Percentiles rank a stretch among this genome's conserved stretches.
Conservation (phyloP, 2,329 filamentous ascomycete genomes). For the Sclerotiophoma versabilis region DNA sequence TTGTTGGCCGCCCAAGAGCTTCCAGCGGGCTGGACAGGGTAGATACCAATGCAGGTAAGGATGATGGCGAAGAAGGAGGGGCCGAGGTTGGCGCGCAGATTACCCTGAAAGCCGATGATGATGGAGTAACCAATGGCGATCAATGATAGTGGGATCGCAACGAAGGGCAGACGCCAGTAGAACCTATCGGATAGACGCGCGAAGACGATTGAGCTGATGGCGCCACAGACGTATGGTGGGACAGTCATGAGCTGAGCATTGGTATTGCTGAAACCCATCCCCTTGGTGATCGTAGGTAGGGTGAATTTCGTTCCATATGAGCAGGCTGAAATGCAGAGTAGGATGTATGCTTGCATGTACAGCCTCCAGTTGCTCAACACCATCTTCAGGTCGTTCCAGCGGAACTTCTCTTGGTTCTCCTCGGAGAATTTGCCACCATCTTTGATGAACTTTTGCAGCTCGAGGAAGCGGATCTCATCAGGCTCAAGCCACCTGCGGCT, state of each 20-base stretch:
- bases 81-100: slow-evolving; percentile 51
- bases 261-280: slow-evolving; percentile 40
- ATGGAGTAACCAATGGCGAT: slow-evolving; percentile 35
- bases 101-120: slow-evolving; percentile 51
- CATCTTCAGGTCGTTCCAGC: slow-evolving; percentile 36
- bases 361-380: slow-evolving; percentile 37
- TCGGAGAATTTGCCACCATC: slow-evolving; percentile 28
- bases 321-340: slow-evolving; percentile 34
- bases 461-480: slow-evolving; percentile 37
- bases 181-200: slow-evolving; percentile 35
- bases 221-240: slow-evolving; percentile 36
- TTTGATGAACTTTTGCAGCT: slow-evolving; percentile 33
- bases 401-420: slow-evolving; percentile 26
- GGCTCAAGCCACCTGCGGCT: slow-evolving; percentile 28
- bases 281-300: slow-evolving; percentile 35
- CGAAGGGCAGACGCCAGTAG: slow-evolving; percentile 37
- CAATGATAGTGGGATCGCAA: slow-evolving; percentile 44
- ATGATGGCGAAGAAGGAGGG: slow-evolving; percentile 56
- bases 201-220: slow-evolving; percentile 33
- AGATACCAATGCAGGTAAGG: slow-evolving; percentile 52
- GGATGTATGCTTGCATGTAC: slow-evolving; percentile 41
- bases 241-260: slow-evolving; percentile 41
- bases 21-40: slow-evolving; percentile 41
- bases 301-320: slow-evolving; percentile 44
- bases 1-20: slow-evolving; percentile 44